Percentiles rank a stretch among this genome's conserved stretches.
Conservation (phyloP, 164 flowering plant species). For the Malania oleifera region DNA sequence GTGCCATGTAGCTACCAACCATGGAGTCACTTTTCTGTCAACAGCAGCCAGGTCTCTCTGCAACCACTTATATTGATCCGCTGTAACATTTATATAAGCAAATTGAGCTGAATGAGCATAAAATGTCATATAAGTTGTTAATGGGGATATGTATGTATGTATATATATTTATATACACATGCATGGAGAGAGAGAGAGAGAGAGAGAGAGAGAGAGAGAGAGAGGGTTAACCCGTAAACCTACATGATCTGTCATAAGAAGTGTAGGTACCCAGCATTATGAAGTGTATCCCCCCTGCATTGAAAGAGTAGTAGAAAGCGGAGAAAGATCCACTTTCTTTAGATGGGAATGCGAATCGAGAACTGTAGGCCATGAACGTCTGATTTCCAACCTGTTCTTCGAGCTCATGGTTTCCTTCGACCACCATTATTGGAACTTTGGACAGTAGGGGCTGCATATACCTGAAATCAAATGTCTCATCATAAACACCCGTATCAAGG, state of each 20-base stretch:
- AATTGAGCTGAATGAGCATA: too few species aligned
- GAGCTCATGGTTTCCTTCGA: conserved; percentile 92
- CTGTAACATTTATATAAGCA: conserved; percentile 28
- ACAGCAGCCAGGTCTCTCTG: conserved; percentile 64
- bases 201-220: too few species aligned
- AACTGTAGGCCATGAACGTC: conserved; percentile 72
- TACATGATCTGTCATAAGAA: conserved; percentile 60
- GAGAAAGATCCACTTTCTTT: conserved; percentile 77
- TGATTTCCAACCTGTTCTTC: conserved; percentile 62
- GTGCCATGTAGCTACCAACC: conserved; percentile 89
- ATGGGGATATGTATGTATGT: too few species aligned
- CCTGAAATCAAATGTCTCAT: conserved; percentile 31
- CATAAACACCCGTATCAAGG: too few species aligned
- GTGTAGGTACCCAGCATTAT: conserved; percentile 85
- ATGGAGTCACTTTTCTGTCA: conserved; percentile 81
- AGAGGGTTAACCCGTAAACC: background rate
- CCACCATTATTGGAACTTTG: conserved; percentile 85
- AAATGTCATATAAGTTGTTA: too few species aligned
- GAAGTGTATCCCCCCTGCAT: conserved; percentile 95
- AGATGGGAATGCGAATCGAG: conserved; percentile 88
- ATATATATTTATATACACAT: too few species aligned
- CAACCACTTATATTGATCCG: conserved; percentile 80
- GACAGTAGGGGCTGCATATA: conserved; percentile 83
- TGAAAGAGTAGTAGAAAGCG: conserved; percentile 80
- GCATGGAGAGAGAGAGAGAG: too few species aligned